Evolutionary conservation across 2,329 filamentous ascomycete species (phyloP).

Genomic region (Nemania sp.): DNA sequence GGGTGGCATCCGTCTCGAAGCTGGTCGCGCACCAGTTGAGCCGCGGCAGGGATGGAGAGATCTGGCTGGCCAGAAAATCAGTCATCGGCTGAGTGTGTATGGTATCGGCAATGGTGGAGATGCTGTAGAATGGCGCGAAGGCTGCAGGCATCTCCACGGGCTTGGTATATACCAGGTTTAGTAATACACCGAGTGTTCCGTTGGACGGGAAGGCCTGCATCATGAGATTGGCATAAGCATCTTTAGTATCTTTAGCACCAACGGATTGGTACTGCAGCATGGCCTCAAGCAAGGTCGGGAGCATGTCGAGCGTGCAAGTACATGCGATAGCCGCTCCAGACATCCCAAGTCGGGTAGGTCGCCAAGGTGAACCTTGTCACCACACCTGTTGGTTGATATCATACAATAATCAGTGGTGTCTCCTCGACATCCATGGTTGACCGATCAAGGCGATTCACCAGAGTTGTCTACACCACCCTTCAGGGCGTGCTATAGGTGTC

Average conservation of each 20-base stretch:
- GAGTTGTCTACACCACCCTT: slow-evolving; percentile 37
- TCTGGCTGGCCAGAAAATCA: slow-evolving; percentile 27
- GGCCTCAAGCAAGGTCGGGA: slow-evolving; percentile 33
- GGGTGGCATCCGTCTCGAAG: slow-evolving; percentile 33
- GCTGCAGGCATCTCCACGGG: slow-evolving; percentile 32
- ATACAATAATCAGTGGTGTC: slow-evolving; percentile 16
- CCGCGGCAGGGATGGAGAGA: slow-evolving; percentile 30
- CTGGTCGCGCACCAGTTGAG: slow-evolving; percentile 37
- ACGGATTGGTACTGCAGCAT: slow-evolving; percentile 34
- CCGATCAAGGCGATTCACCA: background rate
- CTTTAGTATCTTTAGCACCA: slow-evolving; percentile 34
- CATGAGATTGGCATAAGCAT: slow-evolving; percentile 39
- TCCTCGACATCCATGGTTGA: background rate
- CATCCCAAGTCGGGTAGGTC: slow-evolving; percentile 33
- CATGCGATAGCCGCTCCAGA: slow-evolving; percentile 34
- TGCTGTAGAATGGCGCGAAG: slow-evolving; percentile 36
- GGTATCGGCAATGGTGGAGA: slow-evolving; percentile 33
- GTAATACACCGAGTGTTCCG: slow-evolving; percentile 31
- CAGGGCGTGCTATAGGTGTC: slow-evolving; percentile 35
- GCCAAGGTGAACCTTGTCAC: slow-evolving; percentile 35
- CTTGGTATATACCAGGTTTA: slow-evolving; percentile 39
- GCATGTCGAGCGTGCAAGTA: slow-evolving; percentile 35
- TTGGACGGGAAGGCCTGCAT: slow-evolving; percentile 37
- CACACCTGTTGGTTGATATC: slow-evolving; percentile 27
- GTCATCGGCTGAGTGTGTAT: slow-evolving; percentile 33